These are phyloP conservation scores for Ogataea paradorogensis DNA, from an alignment of 805 yeast genomes.

Conservation along the genomic window DNA sequence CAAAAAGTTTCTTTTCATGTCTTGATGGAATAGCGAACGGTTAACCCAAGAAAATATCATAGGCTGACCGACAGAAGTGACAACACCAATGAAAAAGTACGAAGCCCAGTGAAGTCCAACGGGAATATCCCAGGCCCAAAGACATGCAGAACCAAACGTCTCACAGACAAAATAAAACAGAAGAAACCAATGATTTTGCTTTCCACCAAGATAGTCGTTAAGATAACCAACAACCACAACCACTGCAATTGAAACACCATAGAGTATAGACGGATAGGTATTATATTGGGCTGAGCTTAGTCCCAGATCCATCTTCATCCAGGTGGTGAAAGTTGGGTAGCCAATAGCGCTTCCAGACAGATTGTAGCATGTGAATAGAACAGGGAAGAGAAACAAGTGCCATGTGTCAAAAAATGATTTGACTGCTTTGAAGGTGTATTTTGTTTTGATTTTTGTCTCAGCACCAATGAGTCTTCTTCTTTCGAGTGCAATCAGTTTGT, in stretches of 20 bases:
- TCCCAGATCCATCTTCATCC: constrained; percentile 40
- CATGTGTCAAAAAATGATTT: constrained; percentile 43
- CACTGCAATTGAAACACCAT: constrained; percentile 39
- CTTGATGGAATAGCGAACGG: constrained; percentile 41
- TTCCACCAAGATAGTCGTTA: constrained; percentile 38
- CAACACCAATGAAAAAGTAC: constrained; percentile 48
- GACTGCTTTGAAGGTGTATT: constrained; percentile 39
- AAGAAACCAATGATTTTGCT: constrained; percentile 37
- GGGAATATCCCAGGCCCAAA: constrained; percentile 50
- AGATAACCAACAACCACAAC: constrained; percentile 37
- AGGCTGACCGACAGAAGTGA: constrained; percentile 53
- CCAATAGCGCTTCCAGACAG: constrained; percentile 33
- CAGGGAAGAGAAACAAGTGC: constrained; percentile 47
- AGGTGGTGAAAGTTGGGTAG: constrained; percentile 42
- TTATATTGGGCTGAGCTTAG: constrained; percentile 37
- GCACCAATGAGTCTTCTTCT: constrained; percentile 43
- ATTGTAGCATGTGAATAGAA: constrained; percentile 38
- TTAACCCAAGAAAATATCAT: constrained; percentile 56
- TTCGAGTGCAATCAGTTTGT: constrained; percentile 41
- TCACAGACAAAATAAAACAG: constrained; percentile 37
- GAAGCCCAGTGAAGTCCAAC: constrained; percentile 47
- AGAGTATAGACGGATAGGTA: constrained; percentile 40
- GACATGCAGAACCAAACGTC: constrained; percentile 41
- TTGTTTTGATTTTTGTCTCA: constrained; percentile 40
- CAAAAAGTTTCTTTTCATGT: constrained; percentile 39